Evolutionary conservation across 2,329 filamentous ascomycete genomes (phyloP).

Genomic region (Aspergillus sp.): DNA sequence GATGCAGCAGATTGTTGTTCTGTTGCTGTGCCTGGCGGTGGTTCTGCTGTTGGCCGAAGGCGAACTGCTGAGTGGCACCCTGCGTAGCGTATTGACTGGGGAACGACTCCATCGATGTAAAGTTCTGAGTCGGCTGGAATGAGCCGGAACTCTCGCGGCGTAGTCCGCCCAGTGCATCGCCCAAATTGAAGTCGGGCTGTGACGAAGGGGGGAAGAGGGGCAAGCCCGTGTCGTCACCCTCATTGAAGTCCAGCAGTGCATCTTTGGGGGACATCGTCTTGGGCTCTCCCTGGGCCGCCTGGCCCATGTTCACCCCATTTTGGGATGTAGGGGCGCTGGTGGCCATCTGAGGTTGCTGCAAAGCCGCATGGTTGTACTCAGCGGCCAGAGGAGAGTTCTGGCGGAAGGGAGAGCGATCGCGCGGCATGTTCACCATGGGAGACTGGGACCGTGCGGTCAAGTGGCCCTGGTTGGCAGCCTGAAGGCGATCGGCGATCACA

Average conservation of each 20-base stretch:
- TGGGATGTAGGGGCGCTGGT: constrained; percentile 39
- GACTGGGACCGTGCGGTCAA: constrained; percentile 64
- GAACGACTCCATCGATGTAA: constrained; percentile 47
- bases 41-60: constrained; percentile 35
- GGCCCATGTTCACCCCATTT: constrained; percentile 33
- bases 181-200: constrained; percentile 55
- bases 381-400: constrained; percentile 65
- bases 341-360: constrained; percentile 44
- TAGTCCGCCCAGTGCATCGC: constrained; percentile 36
- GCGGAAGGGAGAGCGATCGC: constrained; percentile 80
- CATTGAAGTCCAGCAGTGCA: constrained; percentile 80
- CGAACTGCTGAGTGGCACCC: constrained; percentile 55
- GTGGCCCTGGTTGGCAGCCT: constrained; percentile 76
- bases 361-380: constrained; percentile 42
- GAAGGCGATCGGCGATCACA: constrained; percentile 73
- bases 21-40: constrained; percentile 28
- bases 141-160: constrained; percentile 39
- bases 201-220: constrained; percentile 64
- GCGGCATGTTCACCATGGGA: constrained; percentile 53
- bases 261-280: constrained; percentile 96
- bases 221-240: constrained; percentile 67
- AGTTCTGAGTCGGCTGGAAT: constrained; percentile 38
- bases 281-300: constrained; percentile 50
- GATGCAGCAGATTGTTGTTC: constrained; percentile 41
- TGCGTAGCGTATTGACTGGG: constrained; percentile 44